Evolutionary conservation across 495 filamentous ascomycete genomes (phyloP).

Genomic region (Saxophila tyrrhenica): DNA sequence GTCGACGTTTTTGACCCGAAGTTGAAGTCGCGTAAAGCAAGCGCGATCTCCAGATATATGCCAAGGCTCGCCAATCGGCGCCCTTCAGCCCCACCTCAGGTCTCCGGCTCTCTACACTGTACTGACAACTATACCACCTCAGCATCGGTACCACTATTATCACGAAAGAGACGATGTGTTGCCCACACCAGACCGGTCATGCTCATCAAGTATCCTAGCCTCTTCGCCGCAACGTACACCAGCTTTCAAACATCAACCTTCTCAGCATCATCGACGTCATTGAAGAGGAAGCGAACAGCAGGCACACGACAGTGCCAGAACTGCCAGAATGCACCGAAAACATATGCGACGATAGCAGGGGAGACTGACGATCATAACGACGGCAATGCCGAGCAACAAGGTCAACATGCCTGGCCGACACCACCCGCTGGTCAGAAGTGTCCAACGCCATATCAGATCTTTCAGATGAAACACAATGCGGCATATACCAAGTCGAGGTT

Average conservation of each 20-base stretch:
- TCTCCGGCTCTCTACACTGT: not conserved
- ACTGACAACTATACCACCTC: not conserved
- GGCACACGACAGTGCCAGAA: conserved; percentile 6
- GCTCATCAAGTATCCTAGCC: conserved; percentile 17
- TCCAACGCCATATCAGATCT: conserved; percentile 89
- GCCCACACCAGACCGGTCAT: conserved; percentile 4
- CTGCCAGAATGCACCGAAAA: not conserved
- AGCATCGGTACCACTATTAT: not conserved
- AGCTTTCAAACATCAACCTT: conserved; percentile 7
- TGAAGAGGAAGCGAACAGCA: not conserved
- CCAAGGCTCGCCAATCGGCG: not conserved
- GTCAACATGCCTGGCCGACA: conserved; percentile 9
- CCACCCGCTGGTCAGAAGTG: conserved; percentile 7
- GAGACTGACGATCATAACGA: not conserved
- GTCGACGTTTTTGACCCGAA: too few relatives aligned
- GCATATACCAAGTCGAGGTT: conserved; percentile 74
- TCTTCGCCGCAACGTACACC: conserved; percentile 11
- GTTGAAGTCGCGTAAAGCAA: too few relatives aligned
- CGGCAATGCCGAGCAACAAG: not conserved
- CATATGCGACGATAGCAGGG: conserved; percentile 21
- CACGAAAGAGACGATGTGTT: not conserved
- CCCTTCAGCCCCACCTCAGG: too few relatives aligned
- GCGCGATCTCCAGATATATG: not conserved
- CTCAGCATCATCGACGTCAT: conserved; percentile 19
- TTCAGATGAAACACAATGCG: conserved; percentile 48